phyloP scores from a whole-genome alignment of 2,329 filamentous ascomycete genomes.

The Penicillium sp. region DNA sequence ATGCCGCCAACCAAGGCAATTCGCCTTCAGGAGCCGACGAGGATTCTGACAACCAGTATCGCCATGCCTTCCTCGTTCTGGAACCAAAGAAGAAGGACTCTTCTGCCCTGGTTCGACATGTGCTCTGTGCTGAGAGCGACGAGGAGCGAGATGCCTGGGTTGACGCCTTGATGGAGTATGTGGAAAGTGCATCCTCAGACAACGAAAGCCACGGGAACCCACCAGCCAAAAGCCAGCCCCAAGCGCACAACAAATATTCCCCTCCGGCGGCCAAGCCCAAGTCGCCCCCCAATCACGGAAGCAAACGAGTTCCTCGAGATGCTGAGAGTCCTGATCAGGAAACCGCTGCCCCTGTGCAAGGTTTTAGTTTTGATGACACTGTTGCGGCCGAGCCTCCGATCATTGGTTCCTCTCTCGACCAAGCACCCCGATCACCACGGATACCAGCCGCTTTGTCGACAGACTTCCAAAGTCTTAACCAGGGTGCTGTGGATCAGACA shows the following conservation, averaged over 20 bases:
- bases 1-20: constrained; percentile 49
- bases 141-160: constrained; percentile 91
- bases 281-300: constrained; percentile 18
- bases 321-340: constrained; percentile 39
- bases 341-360: constrained; percentile 37
- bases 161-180: constrained; percentile 79
- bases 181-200: constrained; percentile 51
- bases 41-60: constrained; percentile 86
- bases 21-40: constrained; percentile 61
- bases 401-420: constrained; percentile 40
- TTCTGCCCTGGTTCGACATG: constrained; percentile 78
- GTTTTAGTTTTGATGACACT: constrained; percentile 53
- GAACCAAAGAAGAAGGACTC: constrained; percentile 97
- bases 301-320: constrained; percentile 29
- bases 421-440: constrained; percentile 31
- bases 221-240: constrained; percentile 18
- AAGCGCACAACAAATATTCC: constrained; percentile 14
- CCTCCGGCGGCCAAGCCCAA: constrained; percentile 23
- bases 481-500: constrained; percentile 26
- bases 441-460: constrained; percentile 26
- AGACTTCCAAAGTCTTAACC: constrained; percentile 26
- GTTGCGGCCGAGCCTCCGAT: constrained; percentile 54
- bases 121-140: constrained; percentile 92
- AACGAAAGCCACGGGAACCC: constrained; percentile 24
- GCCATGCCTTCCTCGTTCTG: constrained; percentile 89